Evolutionary conservation across 768 basidiomycete species (phyloP).

Genomic region (Pholiota conissans): DNA sequence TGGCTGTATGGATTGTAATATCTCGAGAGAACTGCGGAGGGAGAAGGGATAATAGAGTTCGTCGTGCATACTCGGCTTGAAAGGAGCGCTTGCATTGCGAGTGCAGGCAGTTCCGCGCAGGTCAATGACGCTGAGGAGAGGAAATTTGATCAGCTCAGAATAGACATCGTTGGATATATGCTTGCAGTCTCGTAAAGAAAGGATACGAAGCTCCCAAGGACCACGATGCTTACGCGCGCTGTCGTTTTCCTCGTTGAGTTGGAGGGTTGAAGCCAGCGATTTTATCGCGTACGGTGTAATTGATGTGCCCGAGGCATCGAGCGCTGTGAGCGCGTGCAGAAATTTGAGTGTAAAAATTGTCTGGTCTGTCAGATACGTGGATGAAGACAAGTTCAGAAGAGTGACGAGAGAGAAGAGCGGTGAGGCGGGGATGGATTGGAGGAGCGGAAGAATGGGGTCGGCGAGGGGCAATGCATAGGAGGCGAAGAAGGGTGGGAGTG

Average conservation of each 20-base stretch:
- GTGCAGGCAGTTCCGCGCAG: slow-evolving; percentile 49
- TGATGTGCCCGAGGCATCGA: slow-evolving; percentile 61
- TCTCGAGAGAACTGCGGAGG: slow-evolving; percentile 31
- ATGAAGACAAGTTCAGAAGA: slow-evolving; percentile 57
- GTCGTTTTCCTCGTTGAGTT: slow-evolving; percentile 27
- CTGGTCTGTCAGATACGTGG: slow-evolving; percentile 57
- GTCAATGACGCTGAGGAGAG: slow-evolving; percentile 61
- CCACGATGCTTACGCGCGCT: slow-evolving; percentile 31
- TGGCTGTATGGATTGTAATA: slow-evolving; percentile 20
- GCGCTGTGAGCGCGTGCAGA: slow-evolving; percentile 55
- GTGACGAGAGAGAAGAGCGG: slow-evolving; percentile 64
- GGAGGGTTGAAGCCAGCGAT: slow-evolving; percentile 50
- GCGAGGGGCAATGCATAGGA: slow-evolving; percentile 50
- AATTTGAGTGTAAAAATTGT: slow-evolving; percentile 48
- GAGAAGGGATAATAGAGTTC: slow-evolving; percentile 44
- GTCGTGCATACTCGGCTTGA: slow-evolving; percentile 25
- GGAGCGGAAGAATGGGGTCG: slow-evolving; percentile 51
- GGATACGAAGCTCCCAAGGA: slow-evolving; percentile 59
- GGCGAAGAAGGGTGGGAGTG: slow-evolving; percentile 44
- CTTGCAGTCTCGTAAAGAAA: slow-evolving; percentile 55
- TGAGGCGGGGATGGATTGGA: slow-evolving; percentile 58
- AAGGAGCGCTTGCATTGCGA: slow-evolving; percentile 21
- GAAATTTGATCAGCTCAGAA: slow-evolving; percentile 43
- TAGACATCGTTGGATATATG: slow-evolving; percentile 46
- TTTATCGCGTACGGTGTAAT: slow-evolving; percentile 55